These are phyloP conservation scores for Prunus mume DNA, from an alignment of 306 rosid species.

Conservation along the genomic window DNA sequence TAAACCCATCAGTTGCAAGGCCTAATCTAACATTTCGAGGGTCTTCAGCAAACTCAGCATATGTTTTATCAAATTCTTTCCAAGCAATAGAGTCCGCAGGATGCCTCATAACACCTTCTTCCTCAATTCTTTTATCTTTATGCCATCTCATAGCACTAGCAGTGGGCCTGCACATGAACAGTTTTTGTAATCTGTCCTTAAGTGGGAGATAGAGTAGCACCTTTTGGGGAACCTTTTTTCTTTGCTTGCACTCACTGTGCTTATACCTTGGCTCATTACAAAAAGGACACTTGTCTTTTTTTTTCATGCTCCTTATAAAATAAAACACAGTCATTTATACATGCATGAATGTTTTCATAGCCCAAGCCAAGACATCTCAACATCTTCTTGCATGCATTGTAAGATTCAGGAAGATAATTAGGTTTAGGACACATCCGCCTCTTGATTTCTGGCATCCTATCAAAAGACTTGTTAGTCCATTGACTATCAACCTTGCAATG, in stretches of 20 bases:
- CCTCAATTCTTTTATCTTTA: not conserved
- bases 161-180: not conserved
- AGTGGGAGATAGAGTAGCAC: not conserved
- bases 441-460: not conserved
- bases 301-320: not conserved
- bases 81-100: not conserved
- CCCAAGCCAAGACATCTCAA: not conserved
- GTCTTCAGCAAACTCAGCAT: not conserved
- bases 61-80: not conserved
- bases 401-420: not conserved
- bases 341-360: not conserved
- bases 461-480: not conserved
- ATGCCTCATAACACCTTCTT: not conserved
- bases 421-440: not conserved
- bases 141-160: constrained; percentile 2
- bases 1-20: not conserved
- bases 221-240: not conserved
- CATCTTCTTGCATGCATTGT: not conserved
- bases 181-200: not conserved
- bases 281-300: not conserved
- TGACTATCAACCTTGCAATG: not conserved
- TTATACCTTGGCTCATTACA: not conserved
- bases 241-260: not conserved
- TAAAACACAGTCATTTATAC: not conserved
- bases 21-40: not conserved